A percentile compares a stretch with the other conserved stretches of the same genome.
Evolutionary conservation across 2,329 filamentous ascomycete genomes (phyloP).

Genomic region (Fusarium dimerum): DNA sequence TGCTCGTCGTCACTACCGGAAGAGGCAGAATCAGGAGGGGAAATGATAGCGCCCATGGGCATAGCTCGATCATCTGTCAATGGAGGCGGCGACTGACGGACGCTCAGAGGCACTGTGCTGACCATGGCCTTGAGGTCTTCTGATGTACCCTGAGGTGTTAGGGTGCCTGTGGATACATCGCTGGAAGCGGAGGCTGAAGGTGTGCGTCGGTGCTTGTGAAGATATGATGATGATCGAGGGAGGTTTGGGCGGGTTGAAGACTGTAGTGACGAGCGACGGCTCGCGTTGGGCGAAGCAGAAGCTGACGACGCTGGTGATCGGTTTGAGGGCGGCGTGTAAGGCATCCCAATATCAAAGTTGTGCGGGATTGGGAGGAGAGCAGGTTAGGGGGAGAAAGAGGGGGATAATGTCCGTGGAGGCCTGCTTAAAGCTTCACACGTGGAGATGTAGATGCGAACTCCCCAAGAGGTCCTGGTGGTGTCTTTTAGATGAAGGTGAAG

Average conservation of each 20-base stretch:
- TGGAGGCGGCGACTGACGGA: conserved; percentile 84
- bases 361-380: conserved; percentile 10
- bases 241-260: conserved; percentile 52
- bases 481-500: background rate
- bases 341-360: conserved; percentile 60
- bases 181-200: conserved; percentile 43
- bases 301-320: conserved; percentile 62
- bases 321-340: conserved; percentile 81
- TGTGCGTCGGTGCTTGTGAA: conserved; percentile 63
- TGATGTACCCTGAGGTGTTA: conserved; percentile 51
- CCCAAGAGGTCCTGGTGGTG: background rate
- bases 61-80: conserved; percentile 71
- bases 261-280: conserved; percentile 60
- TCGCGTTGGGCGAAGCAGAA: conserved; percentile 56
- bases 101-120: conserved; percentile 43
- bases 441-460: conserved; percentile 13
- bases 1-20: conserved; percentile 86
- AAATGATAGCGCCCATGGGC: conserved; percentile 82
- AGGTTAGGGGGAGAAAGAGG: conserved; percentile 5
- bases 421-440: conserved; percentile 21
- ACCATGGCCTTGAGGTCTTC: conserved; percentile 49
- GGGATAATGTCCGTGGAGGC: conserved; percentile 26
- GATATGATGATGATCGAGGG: conserved; percentile 66
- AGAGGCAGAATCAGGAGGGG: conserved; percentile 81
- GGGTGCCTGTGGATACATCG: conserved; percentile 36